Evolutionary conservation across 129 eudicot genomes (phyloP).

Genomic region (Artemisia tridentata): DNA sequence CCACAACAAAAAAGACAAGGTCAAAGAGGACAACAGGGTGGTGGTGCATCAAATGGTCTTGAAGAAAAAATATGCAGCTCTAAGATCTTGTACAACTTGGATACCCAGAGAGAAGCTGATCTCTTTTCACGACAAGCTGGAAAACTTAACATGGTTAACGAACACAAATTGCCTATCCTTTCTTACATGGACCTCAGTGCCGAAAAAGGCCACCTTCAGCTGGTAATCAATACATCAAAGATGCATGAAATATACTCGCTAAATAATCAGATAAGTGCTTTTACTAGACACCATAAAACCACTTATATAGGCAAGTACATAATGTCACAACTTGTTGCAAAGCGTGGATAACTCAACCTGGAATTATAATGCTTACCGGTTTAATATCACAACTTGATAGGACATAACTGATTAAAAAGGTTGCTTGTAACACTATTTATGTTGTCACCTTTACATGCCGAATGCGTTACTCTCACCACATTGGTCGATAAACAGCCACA

Average conservation of each 20-base stretch:
- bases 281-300: background rate
- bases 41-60: slow-evolving; percentile 30
- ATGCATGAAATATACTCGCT: too few relatives aligned
- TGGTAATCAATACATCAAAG: slow-evolving; percentile 19
- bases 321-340: background rate
- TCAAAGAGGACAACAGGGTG: background rate
- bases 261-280: background rate
- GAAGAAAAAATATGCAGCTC: slow-evolving; percentile 58
- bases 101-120: slow-evolving; percentile 47
- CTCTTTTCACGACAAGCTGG: slow-evolving; percentile 55
- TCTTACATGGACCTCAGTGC: slow-evolving; percentile 55
- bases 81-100: slow-evolving; percentile 44
- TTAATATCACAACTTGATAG: too few relatives aligned
- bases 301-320: background rate
- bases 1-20: background rate
- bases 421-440: too few relatives aligned
- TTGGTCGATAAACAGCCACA: slow-evolving; percentile 63
- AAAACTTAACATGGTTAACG: slow-evolving; percentile 37
- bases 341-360: too few relatives aligned
- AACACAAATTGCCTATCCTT: slow-evolving; percentile 59
- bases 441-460: slow-evolving; percentile 17
- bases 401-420: too few relatives aligned
- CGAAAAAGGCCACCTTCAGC: slow-evolving; percentile 57
- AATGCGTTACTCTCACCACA: slow-evolving; percentile 53
- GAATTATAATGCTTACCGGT: too few relatives aligned